Base-by-base conservation (phyloP, 345 rosid species). In the Arabis hirsuta region DNA sequence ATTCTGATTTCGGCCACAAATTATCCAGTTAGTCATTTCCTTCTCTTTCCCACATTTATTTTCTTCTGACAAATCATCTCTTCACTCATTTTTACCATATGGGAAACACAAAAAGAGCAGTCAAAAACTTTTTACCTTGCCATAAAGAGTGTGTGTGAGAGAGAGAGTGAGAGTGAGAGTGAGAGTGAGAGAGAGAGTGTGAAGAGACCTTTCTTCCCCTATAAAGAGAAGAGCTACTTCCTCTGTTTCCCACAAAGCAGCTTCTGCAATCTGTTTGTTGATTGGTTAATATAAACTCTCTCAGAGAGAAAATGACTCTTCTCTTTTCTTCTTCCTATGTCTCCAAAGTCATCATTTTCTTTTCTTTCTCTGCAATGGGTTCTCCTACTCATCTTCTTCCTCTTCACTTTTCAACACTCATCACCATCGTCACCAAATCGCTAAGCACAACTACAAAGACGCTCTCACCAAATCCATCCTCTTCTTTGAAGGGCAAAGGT, bases 391-490 rank as follows among this genome's bases (percentile, higher is more conserved):
- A 34, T 7, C 73, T 38, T 77, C 62, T 83, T 69, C 82, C 81
- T 63, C 67, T 45, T 36, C 41, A 36, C 52, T 67, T 45, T 62
- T 16, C 66, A 27, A 50, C 52, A 65, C 53, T 14, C 82, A 62
- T 31, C 82, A 76, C 67, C 81, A 55, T 69, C 91, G 81, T 76
- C 90, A 71, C 77, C 84, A 80, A 69, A 46, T 85, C 61, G 84
- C 96, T 50, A 74, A 64, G 46, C 92, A 88, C 67, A 89, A 96
- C 65, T 96, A 96, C 80, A 82, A 82, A 79, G 95, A 87, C 20
- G 99, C 99, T 14, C 97, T 95, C 69, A 81, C 96, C 61, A 95
- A 86, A 65, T 95, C 98, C 44, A 87, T 95, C 68, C 86, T 91
- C 44, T 95, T 82, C 78, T 91, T 86, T 67, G 97, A 91, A 83